These are phyloP conservation scores for Claviceps pusilla DNA, from an alignment of 2,329 filamentous ascomycete species.

Conservation along the genomic window DNA sequence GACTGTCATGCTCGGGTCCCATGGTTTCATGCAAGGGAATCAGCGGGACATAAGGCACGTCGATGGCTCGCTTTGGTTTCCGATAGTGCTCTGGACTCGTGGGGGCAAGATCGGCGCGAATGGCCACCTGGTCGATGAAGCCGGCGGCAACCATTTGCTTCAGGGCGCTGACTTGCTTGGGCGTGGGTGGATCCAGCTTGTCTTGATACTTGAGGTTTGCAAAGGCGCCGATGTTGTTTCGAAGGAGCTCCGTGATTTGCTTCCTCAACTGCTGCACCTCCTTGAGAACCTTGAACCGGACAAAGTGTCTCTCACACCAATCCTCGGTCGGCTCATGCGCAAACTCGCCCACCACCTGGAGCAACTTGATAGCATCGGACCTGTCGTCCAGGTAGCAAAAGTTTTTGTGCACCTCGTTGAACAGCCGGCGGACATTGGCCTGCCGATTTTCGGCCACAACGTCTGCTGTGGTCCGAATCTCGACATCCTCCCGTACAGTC, in stretches of 20 bases:
- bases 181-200: conserved; percentile 41
- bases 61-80: conserved; percentile 71
- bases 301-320: conserved; percentile 73
- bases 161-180: conserved; percentile 60
- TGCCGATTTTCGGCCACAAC: conserved; percentile 56
- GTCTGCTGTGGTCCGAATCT: conserved; percentile 49
- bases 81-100: conserved; percentile 50
- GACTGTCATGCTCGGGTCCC: conserved; percentile 37
- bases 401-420: conserved; percentile 58
- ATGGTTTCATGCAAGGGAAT: conserved; percentile 43
- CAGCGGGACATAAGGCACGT: conserved; percentile 81
- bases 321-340: conserved; percentile 54
- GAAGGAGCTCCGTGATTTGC: conserved; percentile 71
- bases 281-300: conserved; percentile 72
- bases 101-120: conserved; percentile 75
- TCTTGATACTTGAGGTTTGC: conserved; percentile 41
- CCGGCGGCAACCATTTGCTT: conserved; percentile 87
- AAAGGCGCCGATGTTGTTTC: conserved; percentile 55
- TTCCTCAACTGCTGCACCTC: conserved; percentile 71
- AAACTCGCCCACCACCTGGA: conserved; percentile 79
- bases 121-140: conserved; percentile 87
- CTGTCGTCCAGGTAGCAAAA: conserved; percentile 70
- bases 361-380: conserved; percentile 78
- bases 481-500: conserved; percentile 29
- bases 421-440: conserved; percentile 44